Percentiles rank a stretch among this genome's conserved stretches.
phyloP scores from a whole-genome alignment of 768 basidiomycete genomes.

The Macrolepiota dolichaula region DNA sequence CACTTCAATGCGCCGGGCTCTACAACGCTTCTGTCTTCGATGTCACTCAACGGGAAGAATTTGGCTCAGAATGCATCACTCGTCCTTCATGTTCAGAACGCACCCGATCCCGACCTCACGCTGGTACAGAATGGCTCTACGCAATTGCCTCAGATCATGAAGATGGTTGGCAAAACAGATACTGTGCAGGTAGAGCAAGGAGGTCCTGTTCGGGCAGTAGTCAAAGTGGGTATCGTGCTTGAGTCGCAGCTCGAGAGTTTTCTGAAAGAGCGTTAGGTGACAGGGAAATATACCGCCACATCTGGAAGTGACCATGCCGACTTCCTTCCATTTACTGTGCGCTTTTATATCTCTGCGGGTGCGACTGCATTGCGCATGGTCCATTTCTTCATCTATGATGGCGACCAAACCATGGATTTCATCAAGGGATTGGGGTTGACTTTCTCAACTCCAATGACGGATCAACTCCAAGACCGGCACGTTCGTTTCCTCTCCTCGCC shows the following conservation, averaged over 20 bases:
- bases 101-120: conserved; percentile 28
- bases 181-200: conserved; percentile 30
- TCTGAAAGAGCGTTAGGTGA: conserved; percentile 18
- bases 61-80: conserved; percentile 27
- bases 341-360: conserved; percentile 33
- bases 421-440: conserved; percentile 34
- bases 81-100: conserved; percentile 29
- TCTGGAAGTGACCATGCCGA: conserved; percentile 25
- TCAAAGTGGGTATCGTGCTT: conserved; percentile 23
- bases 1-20: conserved; percentile 28
- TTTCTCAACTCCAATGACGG: conserved; percentile 31
- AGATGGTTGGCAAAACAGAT: conserved; percentile 23
- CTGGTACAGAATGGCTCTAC: conserved; percentile 11
- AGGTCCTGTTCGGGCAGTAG: conserved; percentile 33
- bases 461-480: conserved; percentile 32
- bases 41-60: conserved; percentile 24
- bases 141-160: conserved; percentile 12
- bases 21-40: conserved; percentile 26
- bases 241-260: neutral
- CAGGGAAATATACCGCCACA: conserved; percentile 28
- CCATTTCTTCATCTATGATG: conserved; percentile 37
- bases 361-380: conserved; percentile 28
- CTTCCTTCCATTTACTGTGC: conserved; percentile 32
- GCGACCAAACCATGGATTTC: conserved; percentile 34
- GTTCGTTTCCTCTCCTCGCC: conserved; percentile 26